Conservation (phyloP, 148 eudicot genomes). For the Vaccinium vitisidaea region DNA sequence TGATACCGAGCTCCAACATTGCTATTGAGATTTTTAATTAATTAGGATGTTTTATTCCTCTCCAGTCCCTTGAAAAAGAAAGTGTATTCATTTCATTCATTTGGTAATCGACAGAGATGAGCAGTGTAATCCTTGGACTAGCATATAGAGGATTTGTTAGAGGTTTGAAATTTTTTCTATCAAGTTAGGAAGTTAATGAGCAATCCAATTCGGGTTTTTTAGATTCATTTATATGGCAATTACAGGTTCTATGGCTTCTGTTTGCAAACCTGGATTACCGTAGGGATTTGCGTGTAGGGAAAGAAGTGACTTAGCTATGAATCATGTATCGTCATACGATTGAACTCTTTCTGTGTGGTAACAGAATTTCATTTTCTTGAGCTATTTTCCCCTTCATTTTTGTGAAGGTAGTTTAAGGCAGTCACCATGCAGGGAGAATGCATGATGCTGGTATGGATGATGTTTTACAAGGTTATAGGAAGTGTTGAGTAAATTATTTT, state of each 20-base stretch:
- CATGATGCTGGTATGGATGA: neutral
- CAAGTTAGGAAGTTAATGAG: too few relatives aligned
- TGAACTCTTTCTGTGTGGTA: neutral
- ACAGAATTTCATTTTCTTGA: neutral
- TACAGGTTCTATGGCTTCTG: neutral
- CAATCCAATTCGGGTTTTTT: neutral
- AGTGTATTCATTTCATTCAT: neutral
- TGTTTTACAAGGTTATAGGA: neutral
- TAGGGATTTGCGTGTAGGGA: neutral
- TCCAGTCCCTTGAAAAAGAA: neutral
- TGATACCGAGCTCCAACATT: neutral
- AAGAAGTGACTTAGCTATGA: too few relatives aligned
- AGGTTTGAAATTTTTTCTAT: too few relatives aligned
- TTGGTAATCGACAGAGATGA: neutral
- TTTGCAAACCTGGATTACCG: neutral
- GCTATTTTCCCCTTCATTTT: neutral
- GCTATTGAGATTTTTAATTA: neutral
- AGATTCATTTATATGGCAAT: neutral
- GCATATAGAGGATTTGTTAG: neutral
- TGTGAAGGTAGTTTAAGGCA: neutral
- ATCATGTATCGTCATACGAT: neutral
- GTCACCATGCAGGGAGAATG: neutral
- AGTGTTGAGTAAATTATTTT: too few relatives aligned
- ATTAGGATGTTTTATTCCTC: neutral
- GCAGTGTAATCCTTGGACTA: neutral